Conservation (phyloP, 495 filamentous ascomycete species). For the Glonium stellatum region DNA sequence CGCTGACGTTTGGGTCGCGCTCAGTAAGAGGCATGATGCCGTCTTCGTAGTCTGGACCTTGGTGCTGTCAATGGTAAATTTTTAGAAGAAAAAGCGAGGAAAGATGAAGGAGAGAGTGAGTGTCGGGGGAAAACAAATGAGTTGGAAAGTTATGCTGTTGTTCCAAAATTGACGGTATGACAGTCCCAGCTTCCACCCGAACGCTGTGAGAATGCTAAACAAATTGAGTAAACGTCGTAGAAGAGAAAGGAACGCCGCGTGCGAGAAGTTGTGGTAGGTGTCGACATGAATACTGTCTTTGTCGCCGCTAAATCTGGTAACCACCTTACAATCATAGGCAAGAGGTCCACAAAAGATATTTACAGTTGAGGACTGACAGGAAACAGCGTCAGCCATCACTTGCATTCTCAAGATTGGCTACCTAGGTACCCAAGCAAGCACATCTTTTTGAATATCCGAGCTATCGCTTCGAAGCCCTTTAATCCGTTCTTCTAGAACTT, state of each 20-base stretch:
- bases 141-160: not conserved
- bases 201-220: not conserved
- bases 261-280: not conserved
- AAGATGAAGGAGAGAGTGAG: slow-evolving; percentile 1
- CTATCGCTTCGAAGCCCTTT: not conserved
- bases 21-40: slow-evolving; percentile 39
- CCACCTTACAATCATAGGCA: not conserved
- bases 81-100: too few species aligned
- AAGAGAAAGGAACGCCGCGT: not conserved
- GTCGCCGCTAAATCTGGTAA: not conserved
- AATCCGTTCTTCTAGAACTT: not conserved
- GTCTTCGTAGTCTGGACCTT: slow-evolving; percentile 11
- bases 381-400: slow-evolving; percentile 3
- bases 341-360: not conserved
- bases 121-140: not conserved
- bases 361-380: not conserved
- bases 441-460: not conserved
- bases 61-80: not conserved
- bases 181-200: not conserved
- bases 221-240: not conserved
- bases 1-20: slow-evolving; percentile 34
- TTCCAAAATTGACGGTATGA: slow-evolving; percentile 6
- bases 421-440: not conserved
- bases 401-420: slow-evolving; percentile 8
- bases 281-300: not conserved